Evolutionary conservation across 148 eudicot genomes (phyloP).

Genomic region (Suaeda aralocaspica): DNA sequence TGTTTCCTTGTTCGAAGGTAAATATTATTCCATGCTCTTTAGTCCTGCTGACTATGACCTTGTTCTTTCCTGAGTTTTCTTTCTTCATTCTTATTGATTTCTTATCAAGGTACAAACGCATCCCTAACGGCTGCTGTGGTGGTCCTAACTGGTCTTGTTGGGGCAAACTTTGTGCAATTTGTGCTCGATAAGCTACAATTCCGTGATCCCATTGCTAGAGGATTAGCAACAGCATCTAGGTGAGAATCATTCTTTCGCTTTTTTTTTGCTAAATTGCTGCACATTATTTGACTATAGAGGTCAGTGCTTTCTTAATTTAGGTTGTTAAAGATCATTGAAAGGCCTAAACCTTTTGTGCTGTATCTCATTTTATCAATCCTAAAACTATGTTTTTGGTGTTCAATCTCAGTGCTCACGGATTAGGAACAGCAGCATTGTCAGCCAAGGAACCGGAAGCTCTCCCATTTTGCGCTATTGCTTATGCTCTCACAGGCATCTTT

Average conservation of each 20-base stretch:
- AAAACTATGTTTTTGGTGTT: not conserved
- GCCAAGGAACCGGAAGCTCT: slow-evolving; percentile 99
- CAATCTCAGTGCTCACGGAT: slow-evolving; percentile 83
- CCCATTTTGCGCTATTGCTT: slow-evolving; percentile 97
- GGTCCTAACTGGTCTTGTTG: slow-evolving; percentile 90
- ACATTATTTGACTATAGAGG: not conserved
- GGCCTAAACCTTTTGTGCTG: not conserved
- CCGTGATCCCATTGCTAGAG: slow-evolving; percentile 92
- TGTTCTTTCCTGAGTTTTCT: not conserved
- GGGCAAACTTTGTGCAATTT: slow-evolving; percentile 93
- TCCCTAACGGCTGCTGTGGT: slow-evolving; percentile 96
- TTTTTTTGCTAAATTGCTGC: no score
- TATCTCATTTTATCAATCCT: not conserved
- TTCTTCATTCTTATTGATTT: not conserved
- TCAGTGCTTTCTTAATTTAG: not conserved
- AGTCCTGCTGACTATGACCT: not conserved
- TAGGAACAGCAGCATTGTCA: slow-evolving; percentile 98
- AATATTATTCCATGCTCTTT: not conserved
- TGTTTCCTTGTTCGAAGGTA: slow-evolving; percentile 82
- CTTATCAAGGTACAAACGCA: slow-evolving; percentile 66
- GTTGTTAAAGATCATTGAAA: not conserved
- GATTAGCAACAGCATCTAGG: slow-evolving; percentile 99
- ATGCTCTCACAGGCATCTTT: slow-evolving; percentile 87
- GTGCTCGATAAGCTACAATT: slow-evolving; percentile 73
- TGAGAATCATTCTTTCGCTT: slow-evolving; percentile 20